phyloP scores from a whole-genome alignment of 352 stramenopile genomes.

The Globisporangium cederbergense region DNA sequence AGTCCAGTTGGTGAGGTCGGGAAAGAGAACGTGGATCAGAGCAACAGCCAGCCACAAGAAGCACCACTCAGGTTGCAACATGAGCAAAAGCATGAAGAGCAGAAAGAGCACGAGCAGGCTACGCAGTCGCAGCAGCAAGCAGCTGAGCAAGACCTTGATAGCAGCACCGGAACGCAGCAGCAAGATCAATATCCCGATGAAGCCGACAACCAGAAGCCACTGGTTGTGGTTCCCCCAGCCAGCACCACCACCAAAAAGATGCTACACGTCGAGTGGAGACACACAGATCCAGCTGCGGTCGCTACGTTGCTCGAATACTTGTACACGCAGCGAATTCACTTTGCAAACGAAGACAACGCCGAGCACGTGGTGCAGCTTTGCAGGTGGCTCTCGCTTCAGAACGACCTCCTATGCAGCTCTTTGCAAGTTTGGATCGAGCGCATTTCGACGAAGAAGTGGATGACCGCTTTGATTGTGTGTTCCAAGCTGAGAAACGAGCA shows the following conservation, averaged over 20 bases:
- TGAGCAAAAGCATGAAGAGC: background rate
- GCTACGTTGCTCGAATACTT: slow-evolving; percentile 60
- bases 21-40: slow-evolving; percentile 10
- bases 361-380: slow-evolving; percentile 38
- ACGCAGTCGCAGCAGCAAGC: background rate
- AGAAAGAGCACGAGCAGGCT: background rate
- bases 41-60: slow-evolving; percentile 3
- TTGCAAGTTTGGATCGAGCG: slow-evolving; percentile 30
- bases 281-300: slow-evolving; percentile 31
- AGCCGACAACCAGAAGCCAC: background rate
- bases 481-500: slow-evolving; percentile 20
- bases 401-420: slow-evolving; percentile 36
- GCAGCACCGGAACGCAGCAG: background rate
- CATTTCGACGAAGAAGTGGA: slow-evolving; percentile 40
- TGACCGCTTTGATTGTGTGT: slow-evolving; percentile 33
- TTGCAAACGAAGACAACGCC: slow-evolving; percentile 30
- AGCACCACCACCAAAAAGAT: background rate
- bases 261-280: slow-evolving; percentile 43
- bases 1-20: background rate
- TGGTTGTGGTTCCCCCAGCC: background rate
- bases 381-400: slow-evolving; percentile 37
- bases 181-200: background rate
- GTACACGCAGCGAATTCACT: slow-evolving; percentile 37
- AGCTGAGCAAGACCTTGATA: background rate
- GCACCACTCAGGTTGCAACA: slow-evolving; percentile 1